Percentiles rank a stretch among this genome's conserved stretches.
These are phyloP conservation scores for Kondoa subrosea DNA, from an alignment of 768 basidiomycete genomes.

Conservation along the genomic window DNA sequence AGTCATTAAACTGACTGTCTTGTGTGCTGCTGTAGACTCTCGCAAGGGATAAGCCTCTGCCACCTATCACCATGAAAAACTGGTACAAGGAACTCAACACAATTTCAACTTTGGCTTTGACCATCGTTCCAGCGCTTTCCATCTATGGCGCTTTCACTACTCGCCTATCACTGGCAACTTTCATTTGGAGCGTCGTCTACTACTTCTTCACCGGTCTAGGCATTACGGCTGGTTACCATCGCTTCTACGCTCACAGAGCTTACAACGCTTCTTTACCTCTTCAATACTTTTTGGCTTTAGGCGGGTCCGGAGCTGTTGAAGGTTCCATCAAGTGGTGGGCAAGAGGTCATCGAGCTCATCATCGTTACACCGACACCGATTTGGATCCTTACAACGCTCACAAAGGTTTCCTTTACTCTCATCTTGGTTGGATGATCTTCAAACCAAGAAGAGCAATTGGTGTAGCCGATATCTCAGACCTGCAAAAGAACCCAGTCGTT, in stretches of 20 bases:
- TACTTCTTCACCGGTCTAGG: constrained; percentile 63
- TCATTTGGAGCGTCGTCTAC: constrained; percentile 51
- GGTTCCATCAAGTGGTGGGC: constrained; percentile 99
- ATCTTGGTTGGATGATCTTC: constrained; percentile 70
- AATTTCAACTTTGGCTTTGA: constrained; percentile 37
- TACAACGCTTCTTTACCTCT: constrained; percentile 80
- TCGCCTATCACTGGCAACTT: constrained; percentile 50
- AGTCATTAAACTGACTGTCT: too few species aligned
- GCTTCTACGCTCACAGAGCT: constrained; percentile 88
- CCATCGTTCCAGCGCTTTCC: constrained; percentile 54
- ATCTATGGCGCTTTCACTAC: constrained; percentile 55
- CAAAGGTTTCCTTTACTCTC: constrained; percentile 60
- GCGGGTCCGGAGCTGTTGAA: constrained; percentile 82
- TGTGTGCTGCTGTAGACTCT: constrained; percentile 27
- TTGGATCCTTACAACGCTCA: constrained; percentile 69
- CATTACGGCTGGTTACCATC: constrained; percentile 84
- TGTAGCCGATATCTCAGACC: constrained; percentile 52
- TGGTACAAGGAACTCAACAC: constrained; percentile 30
- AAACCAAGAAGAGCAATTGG: constrained; percentile 58
- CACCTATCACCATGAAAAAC: constrained; percentile 34
- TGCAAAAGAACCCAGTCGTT: constrained; percentile 51
- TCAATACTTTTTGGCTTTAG: constrained; percentile 64
- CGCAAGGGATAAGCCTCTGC: constrained; percentile 34
- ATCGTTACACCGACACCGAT: constrained; percentile 60
- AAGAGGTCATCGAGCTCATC: constrained; percentile 73